Evolutionary conservation across 768 basidiomycete genomes (phyloP).

Genomic region (Trametes elegans): DNA sequence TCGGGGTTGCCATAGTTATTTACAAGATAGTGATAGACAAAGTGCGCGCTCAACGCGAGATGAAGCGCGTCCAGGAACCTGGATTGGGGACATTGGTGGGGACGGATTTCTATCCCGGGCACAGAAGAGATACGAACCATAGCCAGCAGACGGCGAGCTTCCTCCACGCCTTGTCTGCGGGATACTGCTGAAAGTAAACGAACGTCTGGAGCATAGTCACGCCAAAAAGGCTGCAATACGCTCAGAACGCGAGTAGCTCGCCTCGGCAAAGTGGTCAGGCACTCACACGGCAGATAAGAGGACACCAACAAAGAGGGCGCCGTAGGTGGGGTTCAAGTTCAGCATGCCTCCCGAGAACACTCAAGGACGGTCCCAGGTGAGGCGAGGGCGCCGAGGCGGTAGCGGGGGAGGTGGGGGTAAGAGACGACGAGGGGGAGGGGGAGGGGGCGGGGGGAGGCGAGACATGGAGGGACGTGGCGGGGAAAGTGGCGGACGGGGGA

Average conservation of each 20-base stretch:
- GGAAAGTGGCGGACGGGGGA: neutral
- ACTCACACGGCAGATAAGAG: conserved; percentile 21
- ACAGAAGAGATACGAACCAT: conserved; percentile 5
- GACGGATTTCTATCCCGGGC: neutral
- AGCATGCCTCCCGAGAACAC: neutral
- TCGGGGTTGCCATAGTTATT: conserved; percentile 15
- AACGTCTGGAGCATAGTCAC: conserved; percentile 22
- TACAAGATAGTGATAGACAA: conserved; percentile 23
- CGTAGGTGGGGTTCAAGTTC: conserved; percentile 19
- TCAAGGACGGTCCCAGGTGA: neutral
- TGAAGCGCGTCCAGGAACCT: conserved; percentile 23
- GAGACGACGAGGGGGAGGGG: neutral
- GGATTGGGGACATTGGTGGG: neutral
- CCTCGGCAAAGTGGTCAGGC: neutral
- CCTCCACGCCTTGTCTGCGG: conserved; percentile 16
- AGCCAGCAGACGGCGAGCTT: conserved; percentile 21
- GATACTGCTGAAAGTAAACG: conserved; percentile 21
- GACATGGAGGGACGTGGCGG: conserved; percentile 7
- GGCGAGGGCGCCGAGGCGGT: neutral
- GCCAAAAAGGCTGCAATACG: conserved; percentile 15
- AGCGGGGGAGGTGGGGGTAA: neutral
- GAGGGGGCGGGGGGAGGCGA: neutral
- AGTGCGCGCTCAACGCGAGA: conserved; percentile 18
- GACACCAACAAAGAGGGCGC: conserved; percentile 21
- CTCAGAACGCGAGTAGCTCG: neutral